Base-by-base conservation (phyloP, 2,329 filamentous ascomycete species). In the Chrysosporium keratinophilum region DNA sequence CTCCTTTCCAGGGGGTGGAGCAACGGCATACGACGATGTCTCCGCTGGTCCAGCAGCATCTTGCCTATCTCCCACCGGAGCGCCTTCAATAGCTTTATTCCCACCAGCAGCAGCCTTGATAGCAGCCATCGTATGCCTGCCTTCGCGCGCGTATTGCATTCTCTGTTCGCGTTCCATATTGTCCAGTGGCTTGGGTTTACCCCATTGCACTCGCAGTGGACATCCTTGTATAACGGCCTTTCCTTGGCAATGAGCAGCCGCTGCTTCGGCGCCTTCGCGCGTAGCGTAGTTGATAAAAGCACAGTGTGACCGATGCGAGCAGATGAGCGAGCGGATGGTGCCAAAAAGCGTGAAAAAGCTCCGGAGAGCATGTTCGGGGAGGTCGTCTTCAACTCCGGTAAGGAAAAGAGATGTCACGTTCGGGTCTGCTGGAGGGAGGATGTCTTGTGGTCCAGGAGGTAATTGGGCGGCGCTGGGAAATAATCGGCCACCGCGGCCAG, bases 271-370 rank as follows among this genome's bases (percentile, higher is more conserved):
- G 0, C 80, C 85, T 57, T 88, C 82, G 54, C 93, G 80, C 2
- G 85, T 87, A 61, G 89, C 83, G 67, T 88, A 98, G 72, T 98
- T 98, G 71, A 98, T 77, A 66, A 97, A 98, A 1, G 93, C 93
- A 68, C 90, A 97, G 66, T 97, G 93, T 14, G 91, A 91, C 74
- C 95, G 89, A 72, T 98, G 93, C 5, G 90, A 96, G 70, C 93
- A 97, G 37, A 98, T 85, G 14, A 98, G 74, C 23, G 89, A 96
- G 63, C 93, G 87, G 56, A 98, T 84, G 65, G 91, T 88, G 58
- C 93, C 93, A 63, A 90, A 89, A 15, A 81, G 80, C 57, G 88
- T 82, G 74, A 98, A 98, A 69, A 94, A 93, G 1, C 88, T 85
- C 46, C 93, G 86, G 23, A 98, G 77, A 63, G 90, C 89, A 70